These are phyloP conservation scores for Geotrichum armillariae DNA, from an alignment of 1,139 yeast species.

Conservation along the genomic window DNA sequence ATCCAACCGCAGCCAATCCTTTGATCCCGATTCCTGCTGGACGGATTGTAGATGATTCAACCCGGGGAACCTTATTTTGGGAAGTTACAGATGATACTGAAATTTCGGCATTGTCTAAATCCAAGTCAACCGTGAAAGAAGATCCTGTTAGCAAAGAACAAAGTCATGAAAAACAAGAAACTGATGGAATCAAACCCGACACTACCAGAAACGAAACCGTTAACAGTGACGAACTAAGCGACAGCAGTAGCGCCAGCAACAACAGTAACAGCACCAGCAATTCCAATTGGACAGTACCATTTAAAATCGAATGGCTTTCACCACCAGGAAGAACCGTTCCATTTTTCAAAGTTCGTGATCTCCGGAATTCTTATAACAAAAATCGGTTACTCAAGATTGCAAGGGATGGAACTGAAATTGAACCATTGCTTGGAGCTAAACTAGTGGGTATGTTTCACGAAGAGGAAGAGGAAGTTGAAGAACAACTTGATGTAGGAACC, in stretches of 20 bases:
- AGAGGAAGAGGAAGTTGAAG: no score
- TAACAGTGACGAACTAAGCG: not conserved
- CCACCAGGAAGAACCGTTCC: conserved; percentile 33
- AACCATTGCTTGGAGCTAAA: conserved; percentile 37
- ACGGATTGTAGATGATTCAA: conserved; percentile 42
- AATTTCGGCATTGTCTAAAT: conserved; percentile 7
- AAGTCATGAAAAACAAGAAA: not conserved
- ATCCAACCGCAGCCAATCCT: conserved; percentile 28
- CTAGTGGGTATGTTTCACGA: conserved; percentile 34
- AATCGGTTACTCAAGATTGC: conserved; percentile 44
- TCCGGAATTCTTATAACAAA: conserved; percentile 40
- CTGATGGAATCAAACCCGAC: not conserved
- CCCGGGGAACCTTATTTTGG: conserved; percentile 44
- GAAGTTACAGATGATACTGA: conserved; percentile 33
- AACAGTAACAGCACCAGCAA: conserved; percentile 11
- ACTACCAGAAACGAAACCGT: not conserved
- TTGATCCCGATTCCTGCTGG: conserved; percentile 39
- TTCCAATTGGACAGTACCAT: conserved; percentile 41
- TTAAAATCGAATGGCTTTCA: conserved; percentile 40
- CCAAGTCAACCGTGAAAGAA: not conserved
- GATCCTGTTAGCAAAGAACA: not conserved
- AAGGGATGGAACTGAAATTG: conserved; percentile 45
- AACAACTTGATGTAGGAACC: no score
- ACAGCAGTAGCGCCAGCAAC: not conserved
- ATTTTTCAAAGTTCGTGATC: conserved; percentile 36